Evolutionary conservation across 1,284 basidiomycete genomes (phyloP), one percentile per base, ranked within the genome.

Genomic region (Macrocystidia cucumis): DNA sequence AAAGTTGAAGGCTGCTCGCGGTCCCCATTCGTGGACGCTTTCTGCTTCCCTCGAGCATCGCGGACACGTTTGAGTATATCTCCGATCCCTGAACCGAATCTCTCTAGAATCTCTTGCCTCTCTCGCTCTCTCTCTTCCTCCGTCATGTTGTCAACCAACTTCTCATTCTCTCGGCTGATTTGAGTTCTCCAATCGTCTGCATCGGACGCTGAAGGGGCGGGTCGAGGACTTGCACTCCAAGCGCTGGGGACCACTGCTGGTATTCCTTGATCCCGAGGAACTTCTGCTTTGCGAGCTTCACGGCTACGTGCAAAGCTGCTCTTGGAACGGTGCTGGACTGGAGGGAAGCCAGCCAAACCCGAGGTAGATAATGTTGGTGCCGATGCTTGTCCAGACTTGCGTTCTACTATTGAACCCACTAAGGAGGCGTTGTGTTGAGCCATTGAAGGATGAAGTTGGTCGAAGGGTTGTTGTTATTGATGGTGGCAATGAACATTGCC

Each of bases 71-170:
- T 64, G 44, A 91, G 46, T 2, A 80, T 60, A 25, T 78, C 78
- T 6, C 68, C 66, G 18, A 87, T 62, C 19, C 67, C 69, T 1
- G 67, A 50, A 0, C 86, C 86, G 56, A 90, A 82, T 29, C 68
- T 65, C 41, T 79, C 72, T 24, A 83, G 45, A 24, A 89, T 74
- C 44, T 84, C 76, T 37, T 60, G 56, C 37, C 69, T 62, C 50
- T 81, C 80, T 35, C 67, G 55, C 37, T 73, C 66, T 11, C 72
- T 61, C 46, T 86, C 73, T 20, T 71, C 67, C 5, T 66, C 61
- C 4, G 65, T 63, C 81, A 87, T 85, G 1, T 48, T 50, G 5
- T 62, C 63, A 4, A 85, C 65, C 11, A 62, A 57, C 14, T 55
- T 52, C 37, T 69, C 64, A 48, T 84, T 84, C 49, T 81, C 74